Evolutionary conservation across 805 yeast species (phyloP), one percentile per base, ranked within the genome.

Genomic region (Ascoidea tarda): DNA sequence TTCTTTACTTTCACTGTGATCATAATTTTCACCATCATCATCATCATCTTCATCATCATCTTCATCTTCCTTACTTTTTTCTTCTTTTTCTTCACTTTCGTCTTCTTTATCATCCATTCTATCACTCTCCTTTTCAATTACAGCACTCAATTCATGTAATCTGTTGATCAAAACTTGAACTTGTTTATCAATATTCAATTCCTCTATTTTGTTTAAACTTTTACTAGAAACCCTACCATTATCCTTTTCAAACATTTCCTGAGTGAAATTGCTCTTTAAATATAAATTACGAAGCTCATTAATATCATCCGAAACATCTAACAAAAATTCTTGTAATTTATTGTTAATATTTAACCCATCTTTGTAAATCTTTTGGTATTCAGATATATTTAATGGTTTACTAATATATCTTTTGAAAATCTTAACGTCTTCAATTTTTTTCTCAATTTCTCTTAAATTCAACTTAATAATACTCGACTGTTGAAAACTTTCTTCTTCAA

Each of bases 341-440:
- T 45, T 59, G 4, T 67, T 52, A 0, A 66, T 60, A 1, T 63
- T 54, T 51, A 63, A 67, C 16, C 58, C 54, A 50, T 60, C 62
- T 52, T 65, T 69, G 21, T 65, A 54, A 4, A 64, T 59, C 51
- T 68, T 56, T 49, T 59, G 57, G 48, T 53, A 66, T 46, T 66
- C 61, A 44, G 64, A 16, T 5, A 42, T 48, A 4, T 32, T 48
- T 28, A 57, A 45, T 28, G 59, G 58, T 5, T 49, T 38, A 6
- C 46, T 21, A 16, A 56, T 49, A 31, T 49, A 54, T 3, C 14
- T 46, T 6, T 50, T 38, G 33, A 56, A 49, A 5, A 49, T 48
- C 14, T 52, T 56, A 21, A 56, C 46, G 12, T 50, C 52, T 5
- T 54, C 53, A 33, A 56, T 56, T 33, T 47, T 51, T 44, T 49